These are phyloP conservation scores for Beauveria varroae DNA, from an alignment of 2,329 filamentous ascomycete species.

Conservation along the genomic window DNA sequence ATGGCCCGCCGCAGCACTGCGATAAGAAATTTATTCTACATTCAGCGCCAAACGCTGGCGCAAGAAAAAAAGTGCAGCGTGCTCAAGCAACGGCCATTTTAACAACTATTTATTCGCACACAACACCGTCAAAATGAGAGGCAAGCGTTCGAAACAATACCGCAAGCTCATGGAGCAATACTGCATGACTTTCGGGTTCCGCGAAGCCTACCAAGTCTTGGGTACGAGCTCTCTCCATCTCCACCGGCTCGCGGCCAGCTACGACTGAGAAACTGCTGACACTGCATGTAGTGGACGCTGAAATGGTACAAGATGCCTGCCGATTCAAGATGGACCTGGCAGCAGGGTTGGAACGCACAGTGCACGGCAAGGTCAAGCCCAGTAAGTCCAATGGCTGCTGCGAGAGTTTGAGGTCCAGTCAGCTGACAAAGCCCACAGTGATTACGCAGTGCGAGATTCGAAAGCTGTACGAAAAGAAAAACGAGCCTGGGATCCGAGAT, in stretches of 20 bases:
- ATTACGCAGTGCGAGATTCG: conserved; percentile 77
- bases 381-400: conserved; percentile 40
- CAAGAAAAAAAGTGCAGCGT: not conserved
- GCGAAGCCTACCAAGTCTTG: conserved; percentile 88
- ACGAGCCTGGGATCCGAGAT: conserved; percentile 42
- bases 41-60: not conserved
- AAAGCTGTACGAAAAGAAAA: conserved; percentile 61
- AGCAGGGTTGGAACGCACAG: conserved; percentile 66
- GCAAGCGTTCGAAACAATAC: conserved; percentile 47
- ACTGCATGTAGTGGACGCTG: conserved; percentile 59
- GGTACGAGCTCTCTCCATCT: conserved; percentile 34
- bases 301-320: conserved; percentile 74
- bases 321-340: conserved; percentile 87
- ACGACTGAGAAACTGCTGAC: conserved; percentile 16
- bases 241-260: not conserved
- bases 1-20: conserved; percentile 7
- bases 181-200: conserved; percentile 79
- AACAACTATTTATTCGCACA: not conserved
- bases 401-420: not conserved
- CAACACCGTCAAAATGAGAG: conserved; percentile 32
- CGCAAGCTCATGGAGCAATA: conserved; percentile 91
- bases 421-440: conserved; percentile 38
- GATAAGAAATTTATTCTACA: conserved; percentile 35
- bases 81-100: not conserved
- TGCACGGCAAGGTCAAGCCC: conserved; percentile 80